Evolutionary conservation across 2,329 filamentous ascomycete species (phyloP), one percentile per base, ranked within the genome.

Genomic region (Trichoderma guizhouense): DNA sequence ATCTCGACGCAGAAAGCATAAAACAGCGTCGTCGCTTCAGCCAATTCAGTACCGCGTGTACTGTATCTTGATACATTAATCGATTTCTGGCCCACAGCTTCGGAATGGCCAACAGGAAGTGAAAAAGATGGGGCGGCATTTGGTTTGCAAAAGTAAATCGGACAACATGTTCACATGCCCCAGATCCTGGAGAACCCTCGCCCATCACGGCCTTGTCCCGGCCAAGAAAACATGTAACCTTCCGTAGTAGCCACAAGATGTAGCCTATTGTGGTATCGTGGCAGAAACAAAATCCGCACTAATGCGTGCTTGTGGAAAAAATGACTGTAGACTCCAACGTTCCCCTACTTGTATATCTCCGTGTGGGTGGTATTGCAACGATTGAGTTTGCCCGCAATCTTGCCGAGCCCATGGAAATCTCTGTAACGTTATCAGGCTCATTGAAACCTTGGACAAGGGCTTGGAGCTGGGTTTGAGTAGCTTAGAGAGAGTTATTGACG

Each of bases 371-470:
- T 32, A 64, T 36, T 62, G 24, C 28, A 28, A 51, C 39, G 21
- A 53, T 53, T 64, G 18, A 62, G 53, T 65, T 53, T 66, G 34
- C 57, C 69, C 69, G 69, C 61, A 61, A 66, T 71, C n/a, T 60
- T 63, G 62, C 69, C 69, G 69, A 71, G n/a, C 64, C 15, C 34
- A 47, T 5, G 32, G 53, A 21, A n/a, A 12, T 66, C 30, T 51
- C 60, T 65, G 53, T 60, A 65, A 66, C 61, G 69, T 58, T 51
- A 58, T 65, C 36, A 24, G 39, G 67, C 8, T 26, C 21, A 43
- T 51, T 61, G 9, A 32, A 14, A n/a, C 30, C 34, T 64, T 24
- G 24, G 7, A 18, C 8, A n/a, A 36, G 28, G 21, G 62, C 12
- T 39, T 14, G 24, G 30, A 34, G 5, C 14, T 36, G 15, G 12